phyloP scores from a whole-genome alignment of 495 filamentous ascomycete genomes.

The Filosporella fistucella region DNA sequence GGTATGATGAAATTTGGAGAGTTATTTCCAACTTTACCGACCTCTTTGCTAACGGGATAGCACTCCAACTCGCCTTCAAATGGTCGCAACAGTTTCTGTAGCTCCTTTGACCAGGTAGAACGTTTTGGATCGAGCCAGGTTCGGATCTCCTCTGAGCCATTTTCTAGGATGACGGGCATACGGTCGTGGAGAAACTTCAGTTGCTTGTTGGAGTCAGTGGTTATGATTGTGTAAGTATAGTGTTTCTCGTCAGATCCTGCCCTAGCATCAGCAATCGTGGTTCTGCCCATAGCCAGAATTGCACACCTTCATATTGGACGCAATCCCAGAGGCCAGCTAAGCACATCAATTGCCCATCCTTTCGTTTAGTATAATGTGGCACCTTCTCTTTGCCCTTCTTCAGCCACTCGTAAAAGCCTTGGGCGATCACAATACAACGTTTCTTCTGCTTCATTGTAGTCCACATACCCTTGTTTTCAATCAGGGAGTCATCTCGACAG shows the following conservation, averaged over 20 bases:
- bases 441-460: slow-evolving; percentile 82
- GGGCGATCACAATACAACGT: slow-evolving; percentile 78
- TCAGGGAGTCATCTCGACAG: slow-evolving; percentile 85
- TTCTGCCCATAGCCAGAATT: not conserved
- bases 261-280: not conserved
- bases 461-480: slow-evolving; percentile 80
- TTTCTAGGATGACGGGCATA: slow-evolving; percentile 91
- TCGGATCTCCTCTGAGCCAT: slow-evolving; percentile 62
- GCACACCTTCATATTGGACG: slow-evolving; percentile 68
- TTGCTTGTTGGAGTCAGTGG: slow-evolving; percentile 75
- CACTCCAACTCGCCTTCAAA: slow-evolving; percentile 77
- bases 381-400: slow-evolving; percentile 79
- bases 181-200: slow-evolving; percentile 84
- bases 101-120: slow-evolving; percentile 67
- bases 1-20: slow-evolving; percentile 78
- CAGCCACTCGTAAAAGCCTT: slow-evolving; percentile 97
- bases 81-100: slow-evolving; percentile 73
- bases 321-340: slow-evolving; percentile 93
- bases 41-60: slow-evolving; percentile 82
- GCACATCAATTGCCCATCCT: slow-evolving; percentile 79
- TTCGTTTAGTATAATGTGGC: slow-evolving; percentile 76
- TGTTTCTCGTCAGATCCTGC: slow-evolving; percentile 62
- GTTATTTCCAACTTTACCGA: slow-evolving; percentile 95
- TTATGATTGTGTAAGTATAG: slow-evolving; percentile 91
- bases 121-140: slow-evolving; percentile 76